Evolutionary conservation across 2,329 filamentous ascomycete species (phyloP).

Genomic region (Madurella mycetomatis): DNA sequence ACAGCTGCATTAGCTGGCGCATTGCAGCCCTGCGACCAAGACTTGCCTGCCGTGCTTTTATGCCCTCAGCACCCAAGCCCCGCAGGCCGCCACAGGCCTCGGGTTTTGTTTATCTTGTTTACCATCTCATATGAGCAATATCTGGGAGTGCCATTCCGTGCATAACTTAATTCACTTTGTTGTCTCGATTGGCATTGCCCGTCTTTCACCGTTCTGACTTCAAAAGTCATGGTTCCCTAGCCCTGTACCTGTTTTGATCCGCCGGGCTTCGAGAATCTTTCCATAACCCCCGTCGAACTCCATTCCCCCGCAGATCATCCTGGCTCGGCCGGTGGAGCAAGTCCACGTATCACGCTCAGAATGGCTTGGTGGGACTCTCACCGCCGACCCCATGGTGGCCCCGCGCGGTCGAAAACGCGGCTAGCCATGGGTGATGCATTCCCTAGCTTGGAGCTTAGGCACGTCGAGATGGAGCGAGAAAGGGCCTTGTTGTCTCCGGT

Average conservation of each 20-base stretch:
- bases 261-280: slow-evolving; percentile 6
- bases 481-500: slow-evolving; percentile 22
- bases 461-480: slow-evolving; percentile 21
- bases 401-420: slow-evolving; percentile 12
- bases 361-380: slow-evolving; percentile 27
- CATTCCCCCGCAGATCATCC: slow-evolving; percentile 1
- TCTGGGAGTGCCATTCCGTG: background rate
- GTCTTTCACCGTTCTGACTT: background rate
- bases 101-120: slow-evolving; percentile 1
- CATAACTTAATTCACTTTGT: background rate
- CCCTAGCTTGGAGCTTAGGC: slow-evolving; percentile 14
- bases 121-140: background rate
- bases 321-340: slow-evolving; percentile 2
- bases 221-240: slow-evolving; percentile 5
- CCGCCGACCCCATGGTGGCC: slow-evolving; percentile 12
- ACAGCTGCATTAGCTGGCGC: background rate
- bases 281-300: background rate
- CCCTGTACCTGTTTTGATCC: background rate
- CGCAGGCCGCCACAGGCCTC: background rate
- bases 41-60: background rate
- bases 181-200: slow-evolving; percentile 1
- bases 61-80: background rate
- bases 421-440: slow-evolving; percentile 22
- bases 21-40: slow-evolving; percentile 6
- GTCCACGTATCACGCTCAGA: background rate